Evolutionary conservation across 305 asterid genomes (phyloP).

Genomic region (Solanum hybrid): DNA sequence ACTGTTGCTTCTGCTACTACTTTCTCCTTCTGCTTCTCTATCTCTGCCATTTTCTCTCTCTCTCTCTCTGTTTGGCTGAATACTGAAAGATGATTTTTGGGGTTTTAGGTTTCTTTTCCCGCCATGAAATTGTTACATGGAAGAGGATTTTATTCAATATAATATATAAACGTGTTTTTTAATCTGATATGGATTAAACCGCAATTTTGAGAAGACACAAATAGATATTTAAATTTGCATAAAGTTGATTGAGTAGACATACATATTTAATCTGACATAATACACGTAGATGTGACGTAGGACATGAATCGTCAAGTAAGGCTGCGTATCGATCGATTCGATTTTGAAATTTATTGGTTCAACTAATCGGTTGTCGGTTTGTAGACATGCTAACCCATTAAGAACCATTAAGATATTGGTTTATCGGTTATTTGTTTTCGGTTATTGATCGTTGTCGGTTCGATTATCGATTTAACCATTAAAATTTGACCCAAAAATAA

Average conservation of each 20-base stretch:
- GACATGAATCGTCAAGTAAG: not conserved
- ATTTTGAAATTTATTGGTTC: not conserved
- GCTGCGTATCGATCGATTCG: accelerated
- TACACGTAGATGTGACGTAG: not conserved
- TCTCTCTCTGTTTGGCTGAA: not conserved
- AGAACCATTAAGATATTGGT: not conserved
- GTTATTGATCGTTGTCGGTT: too few relatives aligned
- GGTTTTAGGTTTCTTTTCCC: slow-evolving; percentile 11
- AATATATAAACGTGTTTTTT: too few relatives aligned
- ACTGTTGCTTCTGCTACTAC: slow-evolving; percentile 24
- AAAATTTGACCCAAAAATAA: too few relatives aligned
- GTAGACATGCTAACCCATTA: too few relatives aligned
- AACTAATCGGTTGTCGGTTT: not conserved
- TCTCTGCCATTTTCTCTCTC: slow-evolving; percentile 13
- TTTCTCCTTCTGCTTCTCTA: slow-evolving; percentile 17
- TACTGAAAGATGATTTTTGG: not conserved
- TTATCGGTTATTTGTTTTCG: too few relatives aligned
- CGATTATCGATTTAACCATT: accelerated
- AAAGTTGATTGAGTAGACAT: accelerated
- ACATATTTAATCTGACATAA: not conserved
- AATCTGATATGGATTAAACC: accelerated
- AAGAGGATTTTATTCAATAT: not conserved
- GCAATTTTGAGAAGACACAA: not conserved
- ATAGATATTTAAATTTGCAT: too few relatives aligned
- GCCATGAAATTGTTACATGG: not conserved